A percentile compares a stretch with the other conserved stretches of the same genome.
These are phyloP conservation scores for Capsicum pubescens DNA, from an alignment of 257 asterid species.

Conservation along the genomic window DNA sequence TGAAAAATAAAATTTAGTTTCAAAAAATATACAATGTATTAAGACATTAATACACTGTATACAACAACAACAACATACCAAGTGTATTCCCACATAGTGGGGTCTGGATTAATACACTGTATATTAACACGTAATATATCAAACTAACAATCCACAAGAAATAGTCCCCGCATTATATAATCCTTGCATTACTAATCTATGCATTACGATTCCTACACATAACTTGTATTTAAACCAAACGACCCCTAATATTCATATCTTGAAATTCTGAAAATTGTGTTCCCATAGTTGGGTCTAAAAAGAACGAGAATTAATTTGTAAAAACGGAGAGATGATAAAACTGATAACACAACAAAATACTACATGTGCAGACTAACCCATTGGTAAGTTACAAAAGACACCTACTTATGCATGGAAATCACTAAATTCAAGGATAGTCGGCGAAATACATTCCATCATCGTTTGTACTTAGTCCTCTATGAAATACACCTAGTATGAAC, in stretches of 20 bases:
- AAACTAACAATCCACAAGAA: neutral
- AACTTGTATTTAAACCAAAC: neutral
- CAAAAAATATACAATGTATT: too few species aligned
- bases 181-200: too few species aligned
- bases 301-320: neutral
- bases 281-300: neutral
- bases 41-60: too few species aligned
- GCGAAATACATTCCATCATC: neutral
- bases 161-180: neutral
- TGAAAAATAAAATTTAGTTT: too few species aligned
- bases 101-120: neutral
- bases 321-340: neutral
- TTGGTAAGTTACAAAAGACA: neutral
- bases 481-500: neutral
- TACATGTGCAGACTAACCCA: neutral
- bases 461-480: neutral
- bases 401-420: slow-evolving; percentile 21
- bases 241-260: slow-evolving; percentile 10
- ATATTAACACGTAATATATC: neutral
- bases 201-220: neutral
- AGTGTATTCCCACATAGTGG: too few species aligned
- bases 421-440: neutral
- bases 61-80: too few species aligned
- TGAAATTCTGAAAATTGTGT: neutral
- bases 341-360: slow-evolving; percentile 4